Conservation (phyloP, 108 stramenopile genomes). For the Aurantiochytrium sp. region DNA sequence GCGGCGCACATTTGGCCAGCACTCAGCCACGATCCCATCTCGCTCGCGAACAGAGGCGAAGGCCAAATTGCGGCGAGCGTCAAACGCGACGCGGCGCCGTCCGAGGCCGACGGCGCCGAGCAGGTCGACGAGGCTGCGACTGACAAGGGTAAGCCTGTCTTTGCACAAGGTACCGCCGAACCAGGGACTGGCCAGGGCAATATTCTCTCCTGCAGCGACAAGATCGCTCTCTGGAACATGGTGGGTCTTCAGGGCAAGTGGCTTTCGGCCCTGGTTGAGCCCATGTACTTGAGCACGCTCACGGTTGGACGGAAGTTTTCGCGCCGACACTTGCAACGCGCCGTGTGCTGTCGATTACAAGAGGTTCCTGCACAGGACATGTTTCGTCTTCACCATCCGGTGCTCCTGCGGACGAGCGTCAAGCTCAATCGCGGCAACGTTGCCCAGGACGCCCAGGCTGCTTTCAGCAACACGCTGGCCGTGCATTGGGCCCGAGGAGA, state of each 20-base stretch:
- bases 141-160: not conserved
- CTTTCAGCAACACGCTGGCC: not conserved
- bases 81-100: not conserved
- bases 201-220: slow-evolving; percentile 34
- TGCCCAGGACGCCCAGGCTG: not conserved
- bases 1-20: not conserved
- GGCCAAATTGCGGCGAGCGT: slow-evolving; percentile 3
- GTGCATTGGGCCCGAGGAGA: not conserved
- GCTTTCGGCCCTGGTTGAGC: not conserved
- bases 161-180: not conserved
- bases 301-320: not conserved
- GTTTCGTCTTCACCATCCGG: not conserved
- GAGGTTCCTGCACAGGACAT: not conserved
- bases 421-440: not conserved
- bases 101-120: not conserved
- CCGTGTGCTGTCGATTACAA: slow-evolving; percentile 20
- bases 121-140: not conserved
- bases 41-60: not conserved
- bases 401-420: not conserved
- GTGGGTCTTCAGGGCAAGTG: not conserved
- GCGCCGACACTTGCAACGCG: not conserved
- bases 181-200: not conserved
- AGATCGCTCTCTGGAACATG: slow-evolving; percentile 31
- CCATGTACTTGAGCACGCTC: not conserved
- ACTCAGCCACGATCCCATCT: not conserved